These are phyloP conservation scores for Cutaneotrichosporon daszewskae DNA, from an alignment of 1,284 basidiomycete genomes.

Conservation along the genomic window DNA sequence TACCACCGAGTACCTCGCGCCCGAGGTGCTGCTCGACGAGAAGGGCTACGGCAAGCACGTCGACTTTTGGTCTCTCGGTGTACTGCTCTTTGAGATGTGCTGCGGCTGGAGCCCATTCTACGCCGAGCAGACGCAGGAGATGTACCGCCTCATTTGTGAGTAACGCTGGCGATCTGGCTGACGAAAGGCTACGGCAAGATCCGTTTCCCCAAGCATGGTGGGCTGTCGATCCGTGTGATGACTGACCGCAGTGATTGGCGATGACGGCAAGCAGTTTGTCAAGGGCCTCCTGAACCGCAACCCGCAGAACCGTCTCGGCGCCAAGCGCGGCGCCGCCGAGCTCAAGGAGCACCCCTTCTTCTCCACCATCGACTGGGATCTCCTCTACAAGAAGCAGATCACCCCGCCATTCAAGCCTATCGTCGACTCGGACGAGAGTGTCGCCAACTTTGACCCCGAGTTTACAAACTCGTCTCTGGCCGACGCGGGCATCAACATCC, in stretches of 20 bases:
- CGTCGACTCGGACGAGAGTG: slow-evolving; percentile 96
- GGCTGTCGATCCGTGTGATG: neutral
- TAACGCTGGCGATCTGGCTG: no score
- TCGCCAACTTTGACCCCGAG: slow-evolving; percentile 96
- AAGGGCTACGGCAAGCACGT: slow-evolving; percentile 98
- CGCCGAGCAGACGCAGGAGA: slow-evolving; percentile 98
- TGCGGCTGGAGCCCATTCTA: slow-evolving; percentile 99
- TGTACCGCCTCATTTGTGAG: slow-evolving; percentile 99
- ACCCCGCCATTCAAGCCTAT: slow-evolving; percentile 97
- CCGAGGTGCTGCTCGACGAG: slow-evolving; percentile 97
- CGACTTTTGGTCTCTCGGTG: slow-evolving; percentile 96
- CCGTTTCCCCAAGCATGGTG: slow-evolving; percentile 77
- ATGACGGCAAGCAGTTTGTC: slow-evolving; percentile 98
- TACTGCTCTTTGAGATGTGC: slow-evolving; percentile 93
- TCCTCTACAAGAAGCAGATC: slow-evolving; percentile 80
- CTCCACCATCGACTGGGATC: slow-evolving; percentile 81
- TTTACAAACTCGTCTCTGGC: slow-evolving; percentile 61
- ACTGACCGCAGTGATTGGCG: slow-evolving; percentile 61
- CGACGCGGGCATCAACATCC: slow-evolving; percentile 54
- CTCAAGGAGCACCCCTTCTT: slow-evolving; percentile 97
- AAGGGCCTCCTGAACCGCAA: slow-evolving; percentile 97
- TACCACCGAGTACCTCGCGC: slow-evolving; percentile 94
- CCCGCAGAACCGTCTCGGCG: slow-evolving; percentile 91
- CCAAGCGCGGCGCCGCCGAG: slow-evolving; percentile 82
- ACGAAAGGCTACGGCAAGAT: slow-evolving; percentile 70